These are phyloP conservation scores for Penicillium verrucosum DNA, from an alignment of 2,329 filamentous ascomycete genomes.

Conservation along the genomic window DNA sequence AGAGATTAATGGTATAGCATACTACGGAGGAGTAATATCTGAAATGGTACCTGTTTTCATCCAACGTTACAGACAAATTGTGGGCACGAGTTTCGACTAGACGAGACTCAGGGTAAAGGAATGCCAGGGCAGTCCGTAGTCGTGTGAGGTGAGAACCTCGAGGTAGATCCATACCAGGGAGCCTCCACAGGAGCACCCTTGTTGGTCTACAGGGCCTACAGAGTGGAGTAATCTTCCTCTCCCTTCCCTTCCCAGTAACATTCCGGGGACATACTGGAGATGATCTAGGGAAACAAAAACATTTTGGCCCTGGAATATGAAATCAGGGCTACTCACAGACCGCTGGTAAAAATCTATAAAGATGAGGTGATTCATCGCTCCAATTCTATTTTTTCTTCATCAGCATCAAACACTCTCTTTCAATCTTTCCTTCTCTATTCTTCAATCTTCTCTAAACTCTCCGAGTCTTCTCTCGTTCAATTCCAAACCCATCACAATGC, in stretches of 20 bases:
- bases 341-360: slow-evolving; percentile 34
- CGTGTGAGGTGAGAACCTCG: slow-evolving; percentile 13
- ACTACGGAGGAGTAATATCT: not conserved
- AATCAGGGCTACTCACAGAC: slow-evolving; percentile 17
- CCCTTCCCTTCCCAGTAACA: slow-evolving; percentile 29
- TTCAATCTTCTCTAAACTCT: slow-evolving; percentile 7
- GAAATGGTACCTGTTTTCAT: not conserved
- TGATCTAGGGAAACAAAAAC: slow-evolving; percentile 9
- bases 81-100: not conserved
- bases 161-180: slow-evolving; percentile 29
- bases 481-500: slow-evolving; percentile 36
- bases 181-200: slow-evolving; percentile 2
- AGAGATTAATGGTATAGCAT: not conserved
- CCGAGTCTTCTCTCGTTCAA: slow-evolving; percentile 28
- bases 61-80: not conserved
- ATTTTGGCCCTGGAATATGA: slow-evolving; percentile 6
- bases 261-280: slow-evolving; percentile 26
- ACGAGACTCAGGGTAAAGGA: slow-evolving; percentile 6
- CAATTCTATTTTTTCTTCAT: slow-evolving; percentile 26
- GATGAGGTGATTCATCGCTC: slow-evolving; percentile 19
- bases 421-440: slow-evolving; percentile 23
- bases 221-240: slow-evolving; percentile 17
- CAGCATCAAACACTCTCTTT: slow-evolving; percentile 31
- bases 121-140: slow-evolving; percentile 10
- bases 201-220: slow-evolving; percentile 5